Evolutionary conservation across 2,329 filamentous ascomycete species (phyloP).

Genomic region (Arthrobotrys conoides): DNA sequence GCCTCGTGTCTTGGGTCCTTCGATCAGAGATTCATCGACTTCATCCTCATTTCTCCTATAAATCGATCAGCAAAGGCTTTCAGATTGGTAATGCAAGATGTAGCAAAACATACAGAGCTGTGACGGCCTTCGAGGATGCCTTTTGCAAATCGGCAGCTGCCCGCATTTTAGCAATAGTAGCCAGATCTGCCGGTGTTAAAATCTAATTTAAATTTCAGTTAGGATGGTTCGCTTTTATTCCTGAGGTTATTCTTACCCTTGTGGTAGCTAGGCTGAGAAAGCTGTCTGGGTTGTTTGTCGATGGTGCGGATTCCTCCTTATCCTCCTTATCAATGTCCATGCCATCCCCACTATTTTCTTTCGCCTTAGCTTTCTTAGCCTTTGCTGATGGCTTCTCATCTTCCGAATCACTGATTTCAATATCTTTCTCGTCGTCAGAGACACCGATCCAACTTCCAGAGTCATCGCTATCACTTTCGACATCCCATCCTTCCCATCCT

Average conservation of each 20-base stretch:
- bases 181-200: slow-evolving; percentile 94
- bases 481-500: slow-evolving; percentile 77
- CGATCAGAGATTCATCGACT: slow-evolving; percentile 90
- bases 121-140: slow-evolving; percentile 68
- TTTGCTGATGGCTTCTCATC: slow-evolving; percentile 73
- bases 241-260: slow-evolving; percentile 62
- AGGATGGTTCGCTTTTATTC: background rate
- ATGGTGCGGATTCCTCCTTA: slow-evolving; percentile 2
- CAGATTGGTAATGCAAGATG: background rate
- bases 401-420: slow-evolving; percentile 79
- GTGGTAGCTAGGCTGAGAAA: slow-evolving; percentile 65
- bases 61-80: slow-evolving; percentile 16
- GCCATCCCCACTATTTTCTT: slow-evolving; percentile 62
- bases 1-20: slow-evolving; percentile 83
- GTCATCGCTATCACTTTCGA: slow-evolving; percentile 81
- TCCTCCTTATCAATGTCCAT: slow-evolving; percentile 61
- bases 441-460: slow-evolving; percentile 55
- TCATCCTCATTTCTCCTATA: slow-evolving; percentile 79
- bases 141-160: slow-evolving; percentile 80
- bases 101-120: slow-evolving; percentile 25
- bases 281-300: slow-evolving; percentile 59
- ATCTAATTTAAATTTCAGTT: slow-evolving; percentile 73
- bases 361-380: slow-evolving; percentile 70
- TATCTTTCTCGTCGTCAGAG: slow-evolving; percentile 68
- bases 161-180: slow-evolving; percentile 91